Percentiles rank a stretch among this genome's conserved stretches.
phyloP scores from a whole-genome alignment of 225 moss, liverwort and hornwort species.

The Marchantia polymorpha region DNA sequence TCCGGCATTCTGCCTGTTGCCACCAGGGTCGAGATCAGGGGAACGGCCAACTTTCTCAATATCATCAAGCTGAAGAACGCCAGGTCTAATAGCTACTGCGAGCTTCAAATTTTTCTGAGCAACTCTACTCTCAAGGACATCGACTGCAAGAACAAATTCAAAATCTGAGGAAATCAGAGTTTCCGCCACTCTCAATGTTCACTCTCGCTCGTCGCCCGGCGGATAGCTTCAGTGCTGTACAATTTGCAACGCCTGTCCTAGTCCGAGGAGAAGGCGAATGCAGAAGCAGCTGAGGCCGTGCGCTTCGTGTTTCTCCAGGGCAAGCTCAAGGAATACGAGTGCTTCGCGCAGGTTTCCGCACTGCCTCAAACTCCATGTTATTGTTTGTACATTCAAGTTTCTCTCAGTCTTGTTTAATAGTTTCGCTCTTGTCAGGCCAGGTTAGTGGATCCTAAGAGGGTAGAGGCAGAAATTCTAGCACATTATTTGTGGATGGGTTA shows the following conservation, averaged over 20 bases:
- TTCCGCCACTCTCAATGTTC: not conserved
- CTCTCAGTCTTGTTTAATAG: not conserved
- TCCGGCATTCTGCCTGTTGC: conserved; percentile 32
- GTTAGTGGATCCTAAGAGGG: not conserved
- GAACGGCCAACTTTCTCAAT: conserved; percentile 31
- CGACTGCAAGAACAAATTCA: conserved; percentile 34
- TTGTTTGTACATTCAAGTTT: not conserved
- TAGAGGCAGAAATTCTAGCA: not conserved
- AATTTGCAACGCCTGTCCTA: not conserved
- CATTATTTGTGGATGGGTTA: conserved; percentile 17
- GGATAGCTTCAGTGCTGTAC: not conserved
- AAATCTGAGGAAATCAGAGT: not conserved
- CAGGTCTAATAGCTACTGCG: conserved; percentile 24
- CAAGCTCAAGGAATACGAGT: not conserved
- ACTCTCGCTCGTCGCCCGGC: not conserved
- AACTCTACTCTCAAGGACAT: conserved; percentile 25
- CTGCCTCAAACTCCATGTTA: not conserved
- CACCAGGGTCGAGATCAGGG: conserved; percentile 23
- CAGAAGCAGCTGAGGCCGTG: not conserved
- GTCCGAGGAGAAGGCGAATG: not conserved
- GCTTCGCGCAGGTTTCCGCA: not conserved
- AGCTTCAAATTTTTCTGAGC: conserved; percentile 20
- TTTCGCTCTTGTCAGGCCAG: not conserved
- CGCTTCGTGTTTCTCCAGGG: not conserved
- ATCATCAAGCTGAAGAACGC: conserved; percentile 30